A percentile compares a stretch with the other conserved stretches of the same genome.
Conservation (phyloP, 129 eudicot genomes). For the carrot (Daucus carota) region DNA sequence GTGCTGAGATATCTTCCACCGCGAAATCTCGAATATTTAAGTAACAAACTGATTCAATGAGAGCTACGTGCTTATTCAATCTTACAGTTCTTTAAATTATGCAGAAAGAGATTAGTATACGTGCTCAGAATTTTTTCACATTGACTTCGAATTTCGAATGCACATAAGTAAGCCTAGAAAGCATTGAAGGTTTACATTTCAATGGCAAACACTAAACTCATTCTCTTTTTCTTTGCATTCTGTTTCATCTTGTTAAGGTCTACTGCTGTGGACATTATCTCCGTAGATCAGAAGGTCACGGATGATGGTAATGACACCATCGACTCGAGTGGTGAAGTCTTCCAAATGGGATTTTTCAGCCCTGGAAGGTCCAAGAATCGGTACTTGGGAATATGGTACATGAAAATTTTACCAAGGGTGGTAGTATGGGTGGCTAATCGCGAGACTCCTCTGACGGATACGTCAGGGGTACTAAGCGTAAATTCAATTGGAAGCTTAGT, state of each 20-base stretch:
- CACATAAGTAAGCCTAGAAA: neutral
- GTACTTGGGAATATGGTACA: conserved; percentile 23
- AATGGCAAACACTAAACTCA: neutral
- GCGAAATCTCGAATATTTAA: neutral
- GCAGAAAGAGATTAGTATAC: too few relatives aligned
- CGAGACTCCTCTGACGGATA: conserved; percentile 12
- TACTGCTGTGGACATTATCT: neutral
- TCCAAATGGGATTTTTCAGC: conserved; percentile 17
- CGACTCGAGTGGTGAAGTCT: neutral
- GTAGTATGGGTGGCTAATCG: conserved; percentile 33
- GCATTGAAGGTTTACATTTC: neutral
- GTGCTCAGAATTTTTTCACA: neutral
- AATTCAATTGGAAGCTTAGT: conserved; percentile 17
- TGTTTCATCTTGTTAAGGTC: neutral
- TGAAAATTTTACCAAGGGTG: neutral
- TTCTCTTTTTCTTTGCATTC: neutral
- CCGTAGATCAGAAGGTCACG: neutral
- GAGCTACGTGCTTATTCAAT: neutral
- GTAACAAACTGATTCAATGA: conserved; percentile 1
- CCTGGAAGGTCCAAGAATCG: conserved; percentile 5
- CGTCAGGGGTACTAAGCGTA: conserved; percentile 1
- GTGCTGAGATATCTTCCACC: neutral
- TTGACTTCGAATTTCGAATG: neutral
- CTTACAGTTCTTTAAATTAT: neutral
- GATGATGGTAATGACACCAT: neutral